These are phyloP conservation scores for Ploettnerulaceae sp. DNA, from an alignment of 2,329 filamentous ascomycete genomes.

Conservation along the genomic window DNA sequence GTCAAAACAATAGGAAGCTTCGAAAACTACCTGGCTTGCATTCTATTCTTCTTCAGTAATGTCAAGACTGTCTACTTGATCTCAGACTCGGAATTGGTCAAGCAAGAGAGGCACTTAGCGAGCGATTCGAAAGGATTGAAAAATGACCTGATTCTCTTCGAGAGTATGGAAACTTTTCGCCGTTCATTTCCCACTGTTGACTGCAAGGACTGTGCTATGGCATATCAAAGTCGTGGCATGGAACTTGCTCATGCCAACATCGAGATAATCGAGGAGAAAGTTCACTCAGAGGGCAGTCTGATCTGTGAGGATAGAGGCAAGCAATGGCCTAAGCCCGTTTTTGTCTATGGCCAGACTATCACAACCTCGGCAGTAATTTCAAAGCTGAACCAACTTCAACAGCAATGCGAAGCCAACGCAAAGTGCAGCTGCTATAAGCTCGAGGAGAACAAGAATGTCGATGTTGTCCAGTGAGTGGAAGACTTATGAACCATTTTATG, in stretches of 20 bases:
- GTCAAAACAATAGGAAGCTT: neutral
- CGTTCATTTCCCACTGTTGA: neutral
- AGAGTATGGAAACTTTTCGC: neutral
- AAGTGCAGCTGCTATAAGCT: conserved; percentile 2
- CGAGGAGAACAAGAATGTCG: no score
- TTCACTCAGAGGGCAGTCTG: neutral
- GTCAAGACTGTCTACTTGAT: conserved; percentile 2
- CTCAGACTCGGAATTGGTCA: neutral
- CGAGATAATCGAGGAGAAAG: neutral
- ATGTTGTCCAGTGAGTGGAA: no score
- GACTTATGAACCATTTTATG: no score
- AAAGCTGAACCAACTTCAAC: neutral
- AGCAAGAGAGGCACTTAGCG: neutral
- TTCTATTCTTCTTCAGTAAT: conserved; percentile 3
- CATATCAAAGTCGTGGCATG: neutral
- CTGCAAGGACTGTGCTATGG: neutral
- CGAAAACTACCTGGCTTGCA: conserved; percentile 5
- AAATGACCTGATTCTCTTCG: no score
- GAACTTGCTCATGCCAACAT: neutral
- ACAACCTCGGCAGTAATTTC: neutral
- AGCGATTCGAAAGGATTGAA: neutral
- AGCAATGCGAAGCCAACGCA: neutral
- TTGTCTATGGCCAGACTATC: neutral
- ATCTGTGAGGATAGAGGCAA: neutral
- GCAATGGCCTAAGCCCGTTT: neutral